Conservation (phyloP, 78 protist species). For the Dictyostelium intermedium region DNA sequence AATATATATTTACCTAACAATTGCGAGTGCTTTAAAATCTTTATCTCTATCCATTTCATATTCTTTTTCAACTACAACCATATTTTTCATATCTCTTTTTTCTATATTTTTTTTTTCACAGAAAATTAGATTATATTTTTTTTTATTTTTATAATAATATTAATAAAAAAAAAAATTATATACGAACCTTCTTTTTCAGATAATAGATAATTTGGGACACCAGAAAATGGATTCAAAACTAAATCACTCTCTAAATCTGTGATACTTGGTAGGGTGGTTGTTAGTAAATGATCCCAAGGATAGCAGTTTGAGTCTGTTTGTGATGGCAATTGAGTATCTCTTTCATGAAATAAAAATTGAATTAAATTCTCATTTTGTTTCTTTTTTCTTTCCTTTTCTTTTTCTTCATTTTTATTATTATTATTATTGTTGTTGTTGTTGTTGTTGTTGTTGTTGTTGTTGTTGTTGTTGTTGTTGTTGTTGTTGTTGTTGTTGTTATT, state of each 20-base stretch:
- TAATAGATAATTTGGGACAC: constrained; percentile 33
- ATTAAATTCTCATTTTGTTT: not conserved
- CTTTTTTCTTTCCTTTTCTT: constrained; percentile 21
- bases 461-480: not conserved
- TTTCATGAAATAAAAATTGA: constrained; percentile 14
- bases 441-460: not conserved
- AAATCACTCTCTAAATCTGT: constrained; percentile 41
- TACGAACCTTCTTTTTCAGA: constrained; percentile 19
- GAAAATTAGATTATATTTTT: no score
- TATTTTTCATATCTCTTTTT: constrained; percentile 30
- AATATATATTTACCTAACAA: not conserved
- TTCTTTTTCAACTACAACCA: constrained; percentile 49
- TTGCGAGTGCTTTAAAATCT: constrained; percentile 36
- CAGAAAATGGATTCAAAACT: constrained; percentile 42
- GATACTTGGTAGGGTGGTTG: not conserved
- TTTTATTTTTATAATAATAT: no score
- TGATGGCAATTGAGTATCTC: not conserved
- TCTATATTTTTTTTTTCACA: not conserved
- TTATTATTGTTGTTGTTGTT: not conserved
- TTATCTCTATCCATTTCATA: constrained; percentile 56
- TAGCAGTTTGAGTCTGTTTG: not conserved
- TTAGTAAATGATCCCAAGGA: constrained; percentile 27
- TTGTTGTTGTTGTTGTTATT: not conserved
- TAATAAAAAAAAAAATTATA: not conserved
- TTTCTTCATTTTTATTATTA: not conserved